Evolutionary conservation across 2,329 filamentous ascomycete species (phyloP), one percentile per base, ranked within the genome.

Genomic region (Aureobasidium pullulans): DNA sequence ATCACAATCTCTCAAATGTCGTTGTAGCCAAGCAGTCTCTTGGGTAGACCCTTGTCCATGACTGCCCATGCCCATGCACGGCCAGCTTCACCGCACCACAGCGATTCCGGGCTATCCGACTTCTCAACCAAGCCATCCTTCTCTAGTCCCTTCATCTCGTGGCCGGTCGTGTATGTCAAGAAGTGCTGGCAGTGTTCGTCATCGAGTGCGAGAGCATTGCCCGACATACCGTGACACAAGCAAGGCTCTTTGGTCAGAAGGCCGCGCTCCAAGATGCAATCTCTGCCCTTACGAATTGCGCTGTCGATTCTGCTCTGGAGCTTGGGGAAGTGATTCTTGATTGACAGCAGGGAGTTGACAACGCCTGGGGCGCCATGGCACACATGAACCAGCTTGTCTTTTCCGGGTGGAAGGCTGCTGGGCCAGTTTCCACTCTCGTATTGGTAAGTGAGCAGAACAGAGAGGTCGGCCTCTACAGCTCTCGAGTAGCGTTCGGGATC

Each of bases 321-420:
- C 1, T 73, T 73, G 0, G 83, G 80, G 61, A 86, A 87, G 67
- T 81, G 76, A 7, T 77, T 74, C 52, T 76, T 74, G 54, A 88
- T 76, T 1, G 81, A 79, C 4, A 79, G 66, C 8, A 89, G 75
- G 6, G 83, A 84, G 34, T 80, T 72, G 8, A 87, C 72, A 23
- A 87, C 79, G 0, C 85, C 86, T 2, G 85, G 82, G 0, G 83
- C 83, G 2, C 86, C 86, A 65, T 88, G 85, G 66, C 84, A 88
- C 70, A 86, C 84, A 66, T 88, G 84, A 6, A 88, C 79, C 6
- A 84, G 73, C 43, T 76, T 72, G 62, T 77, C 74, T 48, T 73
- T 76, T 31, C 79, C 73, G 54, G 76, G 69, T 62, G 77, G 77
- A 9, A 81, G 75, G 48, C 77, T 81, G 6, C 79, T 79, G 0